Evolutionary conservation across 1,139 yeast genomes (phyloP).

Genomic region (Suhomyces guaymorum): DNA sequence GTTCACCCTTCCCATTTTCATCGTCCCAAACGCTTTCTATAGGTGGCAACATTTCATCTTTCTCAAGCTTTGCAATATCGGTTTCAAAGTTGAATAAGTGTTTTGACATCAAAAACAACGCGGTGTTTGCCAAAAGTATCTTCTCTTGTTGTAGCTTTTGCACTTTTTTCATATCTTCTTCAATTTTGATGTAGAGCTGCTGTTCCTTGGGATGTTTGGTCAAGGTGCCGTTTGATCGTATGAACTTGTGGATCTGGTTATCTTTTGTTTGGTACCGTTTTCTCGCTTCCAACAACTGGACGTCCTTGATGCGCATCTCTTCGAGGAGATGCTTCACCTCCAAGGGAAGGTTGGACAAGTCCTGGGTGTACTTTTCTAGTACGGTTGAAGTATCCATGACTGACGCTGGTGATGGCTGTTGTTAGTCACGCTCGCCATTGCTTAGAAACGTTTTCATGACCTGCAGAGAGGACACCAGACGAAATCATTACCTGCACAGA

Average conservation of each 20-base stretch:
- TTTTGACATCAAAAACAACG: constrained; percentile 71
- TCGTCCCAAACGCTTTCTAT: constrained; percentile 31
- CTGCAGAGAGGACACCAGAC: constrained; percentile 2
- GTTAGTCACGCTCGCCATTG: neutral
- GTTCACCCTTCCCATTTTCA: constrained; percentile 14
- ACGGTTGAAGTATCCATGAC: constrained; percentile 51
- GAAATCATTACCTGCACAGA: too few relatives aligned
- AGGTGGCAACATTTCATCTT: constrained; percentile 76
- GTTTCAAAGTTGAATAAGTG: constrained; percentile 72
- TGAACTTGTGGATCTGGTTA: constrained; percentile 75
- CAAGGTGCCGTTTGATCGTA: constrained; percentile 79
- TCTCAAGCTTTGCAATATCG: constrained; percentile 73
- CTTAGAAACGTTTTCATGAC: neutral
- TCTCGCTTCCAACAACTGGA: constrained; percentile 63
- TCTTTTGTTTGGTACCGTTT: constrained; percentile 73
- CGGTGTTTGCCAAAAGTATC: constrained; percentile 77
- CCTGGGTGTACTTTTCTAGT: constrained; percentile 51
- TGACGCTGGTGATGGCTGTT: neutral
- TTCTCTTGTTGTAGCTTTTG: constrained; percentile 73
- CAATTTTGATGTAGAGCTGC: constrained; percentile 63
- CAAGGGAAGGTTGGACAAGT: constrained; percentile 80
- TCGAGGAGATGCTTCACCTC: constrained; percentile 81
- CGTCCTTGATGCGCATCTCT: constrained; percentile 74
- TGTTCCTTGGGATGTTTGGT: constrained; percentile 83
- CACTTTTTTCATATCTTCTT: constrained; percentile 65